Percentiles rank a stretch among this genome's conserved stretches.
Evolutionary conservation across 192 early-diverging fungal species (phyloP).

Genomic region (Chytriomyces sp.): DNA sequence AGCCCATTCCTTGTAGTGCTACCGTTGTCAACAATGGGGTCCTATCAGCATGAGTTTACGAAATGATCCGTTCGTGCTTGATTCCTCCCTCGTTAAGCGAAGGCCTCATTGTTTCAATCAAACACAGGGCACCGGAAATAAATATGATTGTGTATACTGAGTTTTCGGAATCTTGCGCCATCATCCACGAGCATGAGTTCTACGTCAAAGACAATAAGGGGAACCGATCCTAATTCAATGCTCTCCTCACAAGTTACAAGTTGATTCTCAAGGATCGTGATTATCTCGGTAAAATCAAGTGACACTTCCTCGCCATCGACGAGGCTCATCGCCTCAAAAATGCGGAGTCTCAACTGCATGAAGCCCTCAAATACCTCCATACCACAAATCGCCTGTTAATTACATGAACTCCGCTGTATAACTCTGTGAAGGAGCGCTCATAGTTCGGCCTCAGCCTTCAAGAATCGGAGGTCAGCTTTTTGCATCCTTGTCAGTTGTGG

Average conservation of each 20-base stretch:
- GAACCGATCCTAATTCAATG: slow-evolving; percentile 85
- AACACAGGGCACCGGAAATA: slow-evolving; percentile 77
- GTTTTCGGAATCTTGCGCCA: slow-evolving; percentile 72
- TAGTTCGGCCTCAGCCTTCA: too few species aligned
- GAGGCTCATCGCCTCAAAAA: slow-evolving; percentile 99
- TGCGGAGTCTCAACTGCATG: slow-evolving; percentile 89
- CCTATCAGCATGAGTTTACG: slow-evolving; percentile 95
- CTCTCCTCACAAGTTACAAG: slow-evolving; percentile 94
- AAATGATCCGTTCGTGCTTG: slow-evolving; percentile 66
- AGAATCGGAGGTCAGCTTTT: too few species aligned
- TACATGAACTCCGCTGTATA: slow-evolving; percentile 98
- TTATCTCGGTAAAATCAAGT: slow-evolving; percentile 77
- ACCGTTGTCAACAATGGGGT: slow-evolving; percentile 90
- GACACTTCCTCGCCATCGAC: slow-evolving; percentile 93
- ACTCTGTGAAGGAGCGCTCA: slow-evolving; percentile 94
- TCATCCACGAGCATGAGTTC: slow-evolving; percentile 96
- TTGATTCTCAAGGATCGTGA: slow-evolving; percentile 89
- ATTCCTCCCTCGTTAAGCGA: too few species aligned
- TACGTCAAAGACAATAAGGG: slow-evolving; percentile 51
- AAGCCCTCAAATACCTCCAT: slow-evolving; percentile 82
- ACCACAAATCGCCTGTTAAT: slow-evolving; percentile 91
- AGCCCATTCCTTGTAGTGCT: slow-evolving; percentile 97
- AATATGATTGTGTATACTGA: slow-evolving; percentile 92
- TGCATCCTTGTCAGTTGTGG: too few species aligned
- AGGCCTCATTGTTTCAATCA: too few species aligned